These are phyloP conservation scores for Bondarzewia mesenterica DNA, from an alignment of 1,284 basidiomycete genomes.

Conservation along the genomic window DNA sequence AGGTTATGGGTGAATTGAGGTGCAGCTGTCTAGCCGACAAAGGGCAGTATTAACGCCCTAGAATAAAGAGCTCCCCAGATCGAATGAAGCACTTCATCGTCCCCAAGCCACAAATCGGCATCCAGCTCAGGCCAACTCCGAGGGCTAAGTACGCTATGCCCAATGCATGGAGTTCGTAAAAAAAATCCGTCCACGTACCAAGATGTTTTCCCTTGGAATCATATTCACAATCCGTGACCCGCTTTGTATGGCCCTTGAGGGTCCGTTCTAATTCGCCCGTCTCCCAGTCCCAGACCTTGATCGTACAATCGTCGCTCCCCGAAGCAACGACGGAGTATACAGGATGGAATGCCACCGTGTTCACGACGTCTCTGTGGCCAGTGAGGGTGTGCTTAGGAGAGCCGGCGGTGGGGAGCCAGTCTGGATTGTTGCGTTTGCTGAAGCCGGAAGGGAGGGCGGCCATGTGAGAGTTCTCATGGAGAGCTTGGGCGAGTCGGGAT, in stretches of 20 bases:
- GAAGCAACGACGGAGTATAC: conserved; percentile 59
- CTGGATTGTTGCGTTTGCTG: conserved; percentile 30
- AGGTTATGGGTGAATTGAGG: no score
- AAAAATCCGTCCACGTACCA: conserved; percentile 33
- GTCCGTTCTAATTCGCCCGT: conserved; percentile 74
- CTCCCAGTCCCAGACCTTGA: conserved; percentile 84
- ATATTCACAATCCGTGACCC: conserved; percentile 67
- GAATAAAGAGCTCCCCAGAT: no score
- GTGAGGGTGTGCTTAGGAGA: conserved; percentile 53
- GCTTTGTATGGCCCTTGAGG: conserved; percentile 71
- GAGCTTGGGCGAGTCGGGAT: conserved; percentile 49
- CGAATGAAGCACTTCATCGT: no score
- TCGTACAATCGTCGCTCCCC: conserved; percentile 63
- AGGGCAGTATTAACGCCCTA: no score
- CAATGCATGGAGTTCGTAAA: not conserved
- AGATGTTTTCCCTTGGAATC: conserved; percentile 61
- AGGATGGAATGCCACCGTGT: conserved; percentile 66
- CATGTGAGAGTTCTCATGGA: conserved; percentile 52
- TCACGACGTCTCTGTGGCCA: conserved; percentile 59
- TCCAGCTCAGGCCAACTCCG: not conserved
- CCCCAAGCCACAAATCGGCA: no score
- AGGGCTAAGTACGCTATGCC: not conserved
- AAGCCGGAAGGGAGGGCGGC: conserved; percentile 37
- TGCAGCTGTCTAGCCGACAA: no score
- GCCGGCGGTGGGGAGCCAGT: conserved; percentile 59